Evolutionary conservation across 2,329 filamentous ascomycete species (phyloP), one percentile per base, ranked within the genome.

Genomic region (Elsinoe ampelina): DNA sequence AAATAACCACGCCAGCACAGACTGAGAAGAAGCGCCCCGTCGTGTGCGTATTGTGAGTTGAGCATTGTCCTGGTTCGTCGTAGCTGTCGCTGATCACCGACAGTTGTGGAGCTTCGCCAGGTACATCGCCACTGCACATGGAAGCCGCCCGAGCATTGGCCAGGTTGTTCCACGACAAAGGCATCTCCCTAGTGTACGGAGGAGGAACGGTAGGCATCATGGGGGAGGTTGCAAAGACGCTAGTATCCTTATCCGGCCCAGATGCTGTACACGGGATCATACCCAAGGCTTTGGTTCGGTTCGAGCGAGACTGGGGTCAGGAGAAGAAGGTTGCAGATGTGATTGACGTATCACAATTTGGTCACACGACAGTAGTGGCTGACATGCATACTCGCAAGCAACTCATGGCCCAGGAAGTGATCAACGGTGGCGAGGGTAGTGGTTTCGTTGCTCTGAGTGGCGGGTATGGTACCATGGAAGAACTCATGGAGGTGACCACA

Each of bases 311-410:
- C 57, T 80, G 84, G 19, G 79, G 75, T 12, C 81, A 82, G 64
- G 70, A 69, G 1, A 64, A 74, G 67, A 60, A 64, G 57, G 63
- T 51, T 64, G 68, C 62, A 70, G 63, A 64, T 30, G 73, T 86
- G 7, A 83, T 86, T 50, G 81, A 85, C 58, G 78, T 83, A 67
- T 66, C 73, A 3, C 71, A 83, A 3, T 98, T 89, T 69, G 93
- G 93, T 8, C 77, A 79, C 42, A 96, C 90, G 11, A 96, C 90
- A 0, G 83, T 96, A 7, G 93, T 97, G 26, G 80, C 83, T 63
- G 90, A 96, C 69, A 98, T 98, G 93, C 93, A 98, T 73, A 91
- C 89, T 41, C 83, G 93, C 61, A 98, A 98, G 77, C 83, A 87
- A 63, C 79, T 93, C 75, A 97, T 98, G 93, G 92, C 91, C 5